Conservation (phyloP, 805 yeast species). For the Candida incommunis region DNA sequence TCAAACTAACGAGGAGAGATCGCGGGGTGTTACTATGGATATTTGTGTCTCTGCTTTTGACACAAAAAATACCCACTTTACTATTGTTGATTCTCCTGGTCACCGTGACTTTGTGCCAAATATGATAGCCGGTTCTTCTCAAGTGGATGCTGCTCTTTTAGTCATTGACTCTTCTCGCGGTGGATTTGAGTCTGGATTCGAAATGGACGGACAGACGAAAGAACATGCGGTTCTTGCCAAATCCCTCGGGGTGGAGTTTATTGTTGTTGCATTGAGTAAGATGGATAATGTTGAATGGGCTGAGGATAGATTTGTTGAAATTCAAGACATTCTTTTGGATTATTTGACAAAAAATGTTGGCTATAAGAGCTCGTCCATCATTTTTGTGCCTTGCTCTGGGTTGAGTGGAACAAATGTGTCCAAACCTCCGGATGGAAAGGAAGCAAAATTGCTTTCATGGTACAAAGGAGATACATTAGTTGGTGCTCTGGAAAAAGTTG, state of each 20-base stretch:
- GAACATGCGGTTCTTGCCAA: slow-evolving; percentile 63
- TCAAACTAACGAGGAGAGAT: slow-evolving; percentile 62
- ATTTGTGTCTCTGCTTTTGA: slow-evolving; percentile 56
- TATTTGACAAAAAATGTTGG: slow-evolving; percentile 42
- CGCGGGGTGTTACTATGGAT: slow-evolving; percentile 67
- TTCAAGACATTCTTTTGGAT: slow-evolving; percentile 32
- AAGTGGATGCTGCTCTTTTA: slow-evolving; percentile 61
- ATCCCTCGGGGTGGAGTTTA: slow-evolving; percentile 45
- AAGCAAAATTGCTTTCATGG: slow-evolving; percentile 25
- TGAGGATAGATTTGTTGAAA: slow-evolving; percentile 35
- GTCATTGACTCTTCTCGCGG: slow-evolving; percentile 54
- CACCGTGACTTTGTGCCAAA: slow-evolving; percentile 74
- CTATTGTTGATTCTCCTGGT: slow-evolving; percentile 77
- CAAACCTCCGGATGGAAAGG: slow-evolving; percentile 20
- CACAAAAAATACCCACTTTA: slow-evolving; percentile 38
- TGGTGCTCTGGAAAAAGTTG: slow-evolving; percentile 18
- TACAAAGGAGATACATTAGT: slow-evolving; percentile 31
- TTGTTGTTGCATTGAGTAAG: slow-evolving; percentile 56
- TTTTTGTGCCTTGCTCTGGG: slow-evolving; percentile 58
- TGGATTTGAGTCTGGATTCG: slow-evolving; percentile 60
- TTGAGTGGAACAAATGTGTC: slow-evolving; percentile 53
- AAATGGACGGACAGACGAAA: slow-evolving; percentile 58
- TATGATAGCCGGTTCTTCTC: slow-evolving; percentile 72
- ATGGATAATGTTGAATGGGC: slow-evolving; percentile 52
- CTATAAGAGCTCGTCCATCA: slow-evolving; percentile 26